Evolutionary conservation across 2,329 filamentous ascomycete genomes (phyloP), one percentile per base, ranked within the genome.

Genomic region (Cladosporium sp.): DNA sequence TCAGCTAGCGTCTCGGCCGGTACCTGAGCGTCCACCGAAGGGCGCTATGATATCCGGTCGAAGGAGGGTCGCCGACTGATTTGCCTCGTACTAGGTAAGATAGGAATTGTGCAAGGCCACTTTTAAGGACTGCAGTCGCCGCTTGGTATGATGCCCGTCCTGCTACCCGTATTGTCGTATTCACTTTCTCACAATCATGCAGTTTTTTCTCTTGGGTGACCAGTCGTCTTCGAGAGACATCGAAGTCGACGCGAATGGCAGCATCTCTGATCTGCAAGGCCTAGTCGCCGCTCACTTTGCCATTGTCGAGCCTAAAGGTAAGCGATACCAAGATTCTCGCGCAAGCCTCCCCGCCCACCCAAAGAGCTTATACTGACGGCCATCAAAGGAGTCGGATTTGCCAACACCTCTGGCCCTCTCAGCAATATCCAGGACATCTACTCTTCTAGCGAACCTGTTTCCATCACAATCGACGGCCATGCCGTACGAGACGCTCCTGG

Each of bases 161-260:
- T 14, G 4, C 8, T 3, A n/a, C 16, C n/a, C 9, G 35, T 9
- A 13, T 38, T 16, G 35, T 38, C 16, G 8, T 9, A 38, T 68
- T 80, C 77, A 74, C 95, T 95, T 56, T 83, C 75, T 9, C 32
- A 9, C 42, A 31, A 43, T 43, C 48, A 50, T 50, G 48, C 48
- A 43, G 13, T 68, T 68, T 56, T 66, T 61, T 45, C 58, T 68
- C 13, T 49, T 61, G 8, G 65, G 65, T 46, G 62, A 66, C 16
- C 49, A 58, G 18, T 49, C 56, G 5, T 57, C 58, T 31, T 52
- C 61, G 9, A 56, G 56, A 43, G 51, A 58, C 7, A 58, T 68
- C 42, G 58, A 64, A 9, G 51, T 65, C 32, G 58, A 62, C 28
- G 46, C 60, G n/a, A 57, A 56, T 41, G 56, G 51, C 2, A 58